These are phyloP conservation scores for Allium cepa DNA, from an alignment of 106 monocot genomes.

Conservation along the genomic window DNA sequence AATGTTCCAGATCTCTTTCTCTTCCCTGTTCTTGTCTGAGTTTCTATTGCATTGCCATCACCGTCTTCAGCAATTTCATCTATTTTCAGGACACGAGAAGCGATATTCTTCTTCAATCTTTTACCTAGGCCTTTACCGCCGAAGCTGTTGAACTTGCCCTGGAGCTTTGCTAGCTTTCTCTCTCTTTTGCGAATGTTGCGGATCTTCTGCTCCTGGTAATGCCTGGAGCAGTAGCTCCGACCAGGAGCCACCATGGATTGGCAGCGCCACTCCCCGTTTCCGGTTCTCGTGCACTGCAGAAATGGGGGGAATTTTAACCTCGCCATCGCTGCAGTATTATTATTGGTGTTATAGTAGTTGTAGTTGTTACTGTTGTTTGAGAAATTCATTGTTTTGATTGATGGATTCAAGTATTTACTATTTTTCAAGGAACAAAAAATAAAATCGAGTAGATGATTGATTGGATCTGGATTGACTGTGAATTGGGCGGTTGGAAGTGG, in stretches of 20 bases:
- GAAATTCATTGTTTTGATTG: neutral
- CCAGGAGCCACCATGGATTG: constrained; percentile 36
- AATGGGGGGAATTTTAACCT: constrained; percentile 28
- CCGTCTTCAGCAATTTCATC: too few relatives aligned
- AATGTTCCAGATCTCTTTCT: neutral
- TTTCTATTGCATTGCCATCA: too few relatives aligned
- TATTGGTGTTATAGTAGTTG: neutral
- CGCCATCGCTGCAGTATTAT: neutral
- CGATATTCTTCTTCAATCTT: neutral
- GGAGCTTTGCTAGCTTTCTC: constrained; percentile 6
- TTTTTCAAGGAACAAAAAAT: too few relatives aligned
- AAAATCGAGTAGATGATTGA: too few relatives aligned
- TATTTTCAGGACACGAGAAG: too few relatives aligned
- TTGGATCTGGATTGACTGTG: too few relatives aligned
- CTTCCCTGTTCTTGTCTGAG: neutral
- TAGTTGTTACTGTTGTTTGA: neutral
- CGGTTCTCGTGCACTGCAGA: constrained; percentile 36
- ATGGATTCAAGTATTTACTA: too few relatives aligned
- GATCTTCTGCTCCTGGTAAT: constrained; percentile 36
- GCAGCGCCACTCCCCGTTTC: constrained; percentile 41
- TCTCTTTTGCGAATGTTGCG: constrained; percentile 26
- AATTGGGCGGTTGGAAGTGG: too few relatives aligned
- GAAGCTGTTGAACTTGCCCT: neutral
- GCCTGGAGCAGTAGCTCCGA: constrained; percentile 30
- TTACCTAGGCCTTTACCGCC: neutral